Percentiles rank a stretch among this genome's conserved stretches.
Conservation (phyloP, 2,329 filamentous ascomycete species). For the Pseudogymnoascus sp. region DNA sequence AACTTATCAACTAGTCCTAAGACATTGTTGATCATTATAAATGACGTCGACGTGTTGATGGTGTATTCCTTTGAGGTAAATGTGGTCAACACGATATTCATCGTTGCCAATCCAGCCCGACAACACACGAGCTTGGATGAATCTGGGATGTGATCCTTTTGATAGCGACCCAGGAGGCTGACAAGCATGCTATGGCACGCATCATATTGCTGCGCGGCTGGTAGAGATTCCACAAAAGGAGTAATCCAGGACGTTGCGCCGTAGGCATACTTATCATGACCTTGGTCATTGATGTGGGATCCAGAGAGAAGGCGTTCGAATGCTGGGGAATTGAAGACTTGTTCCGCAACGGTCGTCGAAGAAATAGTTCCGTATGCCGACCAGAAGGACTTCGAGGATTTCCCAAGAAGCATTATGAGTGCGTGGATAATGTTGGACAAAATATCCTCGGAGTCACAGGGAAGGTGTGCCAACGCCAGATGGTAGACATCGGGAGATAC, state of each 20-base stretch:
- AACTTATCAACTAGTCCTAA: constrained; percentile 60
- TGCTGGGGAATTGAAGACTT: constrained; percentile 67
- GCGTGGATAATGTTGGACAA: constrained; percentile 64
- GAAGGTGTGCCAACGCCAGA: constrained; percentile 50
- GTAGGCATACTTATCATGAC: constrained; percentile 48
- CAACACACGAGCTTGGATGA: constrained; percentile 55
- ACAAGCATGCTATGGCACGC: constrained; percentile 73
- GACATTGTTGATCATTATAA: constrained; percentile 57
- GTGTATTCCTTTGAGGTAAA: constrained; percentile 46
- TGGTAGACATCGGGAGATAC: constrained; percentile 66
- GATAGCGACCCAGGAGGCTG: constrained; percentile 63
- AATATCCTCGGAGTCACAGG: constrained; percentile 44
- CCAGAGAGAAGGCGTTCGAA: constrained; percentile 56
- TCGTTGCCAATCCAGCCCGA: constrained; percentile 54
- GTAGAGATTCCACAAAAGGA: constrained; percentile 70
- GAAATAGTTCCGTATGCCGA: constrained; percentile 76
- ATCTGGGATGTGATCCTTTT: constrained; percentile 46
- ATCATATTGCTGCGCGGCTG: constrained; percentile 66
- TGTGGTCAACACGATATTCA: constrained; percentile 49
- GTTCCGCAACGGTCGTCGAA: constrained; percentile 73
- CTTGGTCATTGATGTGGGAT: constrained; percentile 46
- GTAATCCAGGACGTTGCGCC: constrained; percentile 72
- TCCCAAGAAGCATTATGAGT: constrained; percentile 64
- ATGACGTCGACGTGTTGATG: constrained; percentile 43
- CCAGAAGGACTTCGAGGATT: constrained; percentile 78